Evolutionary conservation across 2,329 filamentous ascomycete species (phyloP).

Genomic region (Lachnellula subtilissima): DNA sequence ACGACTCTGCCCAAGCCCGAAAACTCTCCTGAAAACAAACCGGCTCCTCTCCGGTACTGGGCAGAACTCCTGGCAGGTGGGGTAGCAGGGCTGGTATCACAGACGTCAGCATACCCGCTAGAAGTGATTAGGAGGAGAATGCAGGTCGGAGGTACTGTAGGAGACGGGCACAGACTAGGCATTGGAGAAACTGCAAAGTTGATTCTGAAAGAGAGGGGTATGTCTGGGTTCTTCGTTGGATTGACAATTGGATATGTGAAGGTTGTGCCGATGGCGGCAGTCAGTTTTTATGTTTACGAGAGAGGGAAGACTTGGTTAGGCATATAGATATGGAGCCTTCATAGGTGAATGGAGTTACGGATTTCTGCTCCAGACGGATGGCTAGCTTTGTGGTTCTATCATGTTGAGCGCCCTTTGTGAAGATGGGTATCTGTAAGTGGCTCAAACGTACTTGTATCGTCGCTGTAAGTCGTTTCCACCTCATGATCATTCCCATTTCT

Average conservation of each 20-base stretch:
- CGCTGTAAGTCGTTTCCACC: too few species aligned
- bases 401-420: neutral
- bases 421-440: neutral
- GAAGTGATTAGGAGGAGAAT: conserved; percentile 89
- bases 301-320: conserved; percentile 58
- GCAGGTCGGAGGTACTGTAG: conserved; percentile 93
- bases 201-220: conserved; percentile 72
- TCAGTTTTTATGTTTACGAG: conserved; percentile 63
- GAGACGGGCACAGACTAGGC: conserved; percentile 74
- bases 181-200: conserved; percentile 73
- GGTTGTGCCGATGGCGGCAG: conserved; percentile 81
- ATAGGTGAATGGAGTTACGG: conserved; percentile 1
- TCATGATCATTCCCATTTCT: too few species aligned
- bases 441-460: too few species aligned
- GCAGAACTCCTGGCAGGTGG: conserved; percentile 84
- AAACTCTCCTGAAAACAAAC: conserved; percentile 53
- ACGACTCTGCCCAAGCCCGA: conserved; percentile 66
- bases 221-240: conserved; percentile 84
- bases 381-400: neutral
- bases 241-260: conserved; percentile 94
- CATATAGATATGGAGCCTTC: conserved; percentile 45
- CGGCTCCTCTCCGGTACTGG: conserved; percentile 72
- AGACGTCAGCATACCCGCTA: conserved; percentile 88
- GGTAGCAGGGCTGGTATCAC: conserved; percentile 79
- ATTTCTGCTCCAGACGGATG: neutral